A percentile compares a stretch with the other conserved stretches of the same genome.
Evolutionary conservation across 164 flowering plant genomes (phyloP).

Genomic region (Amborella trichopoda): DNA sequence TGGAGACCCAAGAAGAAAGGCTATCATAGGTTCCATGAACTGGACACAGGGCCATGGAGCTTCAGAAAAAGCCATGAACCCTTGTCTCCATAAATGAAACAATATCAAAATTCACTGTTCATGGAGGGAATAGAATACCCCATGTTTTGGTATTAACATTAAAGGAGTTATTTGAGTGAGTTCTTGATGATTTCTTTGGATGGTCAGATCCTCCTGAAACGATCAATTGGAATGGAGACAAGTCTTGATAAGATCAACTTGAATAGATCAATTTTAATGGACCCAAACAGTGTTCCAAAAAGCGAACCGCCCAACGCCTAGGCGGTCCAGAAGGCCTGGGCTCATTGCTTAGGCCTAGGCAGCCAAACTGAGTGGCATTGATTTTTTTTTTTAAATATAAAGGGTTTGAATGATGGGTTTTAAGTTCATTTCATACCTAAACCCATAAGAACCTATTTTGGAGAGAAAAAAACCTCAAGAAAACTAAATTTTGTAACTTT

Average conservation of each 20-base stretch:
- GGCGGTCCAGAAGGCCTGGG: too few species aligned
- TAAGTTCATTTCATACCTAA: too few species aligned
- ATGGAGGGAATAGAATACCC: slow-evolving; percentile 47
- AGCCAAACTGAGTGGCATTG: too few species aligned
- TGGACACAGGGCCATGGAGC: slow-evolving; percentile 79
- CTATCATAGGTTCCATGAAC: slow-evolving; percentile 62
- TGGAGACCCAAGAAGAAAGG: slow-evolving; percentile 87
- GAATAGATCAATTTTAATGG: slow-evolving; percentile 33
- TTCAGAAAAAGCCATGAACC: slow-evolving; percentile 93
- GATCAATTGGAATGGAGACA: too few species aligned
- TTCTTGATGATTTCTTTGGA: slow-evolving; percentile 89
- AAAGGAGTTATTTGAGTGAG: slow-evolving; percentile 59
- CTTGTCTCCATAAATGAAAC: slow-evolving; percentile 74
- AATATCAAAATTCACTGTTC: slow-evolving; percentile 56
- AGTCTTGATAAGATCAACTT: slow-evolving; percentile 60
- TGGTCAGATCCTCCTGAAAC: slow-evolving; percentile 51
- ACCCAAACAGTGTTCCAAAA: too few species aligned
- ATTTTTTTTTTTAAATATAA: too few species aligned
- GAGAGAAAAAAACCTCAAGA: too few species aligned
- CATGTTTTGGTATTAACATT: slow-evolving; percentile 50
- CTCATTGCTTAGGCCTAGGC: too few species aligned
- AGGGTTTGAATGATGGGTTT: too few species aligned
- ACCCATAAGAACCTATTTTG: too few species aligned
- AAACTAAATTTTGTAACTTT: too few species aligned
- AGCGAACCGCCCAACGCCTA: too few species aligned